Evolutionary conservation across 2,329 filamentous ascomycete species (phyloP).

Genomic region (Trichoderma sp.): DNA sequence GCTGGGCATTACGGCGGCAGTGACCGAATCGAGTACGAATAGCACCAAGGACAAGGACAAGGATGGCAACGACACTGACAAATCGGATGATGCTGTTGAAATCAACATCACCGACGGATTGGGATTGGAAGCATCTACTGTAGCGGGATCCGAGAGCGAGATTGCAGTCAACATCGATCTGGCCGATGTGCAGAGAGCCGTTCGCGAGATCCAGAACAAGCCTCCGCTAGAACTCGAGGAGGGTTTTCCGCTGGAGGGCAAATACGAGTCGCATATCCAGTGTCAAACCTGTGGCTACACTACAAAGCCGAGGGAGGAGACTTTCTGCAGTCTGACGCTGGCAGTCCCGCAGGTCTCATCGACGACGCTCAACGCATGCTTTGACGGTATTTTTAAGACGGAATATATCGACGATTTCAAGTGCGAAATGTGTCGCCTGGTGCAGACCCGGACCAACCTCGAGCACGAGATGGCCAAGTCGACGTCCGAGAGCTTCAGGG

Average conservation of each 20-base stretch:
- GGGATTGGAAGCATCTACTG: slow-evolving; percentile 18
- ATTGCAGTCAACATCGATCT: slow-evolving; percentile 6
- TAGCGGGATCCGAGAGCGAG: slow-evolving; percentile 7
- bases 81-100: background rate
- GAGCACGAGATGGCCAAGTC: slow-evolving; percentile 59
- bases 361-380: slow-evolving; percentile 81
- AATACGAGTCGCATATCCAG: slow-evolving; percentile 91
- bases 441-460: slow-evolving; percentile 71
- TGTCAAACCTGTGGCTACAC: slow-evolving; percentile 89
- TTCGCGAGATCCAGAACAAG: slow-evolving; percentile 27
- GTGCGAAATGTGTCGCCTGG: slow-evolving; percentile 88
- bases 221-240: slow-evolving; percentile 55
- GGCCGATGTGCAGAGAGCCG: slow-evolving; percentile 16
- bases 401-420: slow-evolving; percentile 97
- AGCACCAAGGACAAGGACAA: background rate
- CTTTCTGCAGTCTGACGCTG: slow-evolving; percentile 88
- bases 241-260: slow-evolving; percentile 89
- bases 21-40: background rate
- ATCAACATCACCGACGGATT: slow-evolving; percentile 20
- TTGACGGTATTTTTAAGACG: slow-evolving; percentile 91
- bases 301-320: slow-evolving; percentile 78
- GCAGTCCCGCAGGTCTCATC: slow-evolving; percentile 83
- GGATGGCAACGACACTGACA: slow-evolving; percentile 4
- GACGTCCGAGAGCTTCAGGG: slow-evolving; percentile 53
- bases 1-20: slow-evolving; percentile 28